phyloP scores from a whole-genome alignment of 345 rosid species.

The Populus deltoides region DNA sequence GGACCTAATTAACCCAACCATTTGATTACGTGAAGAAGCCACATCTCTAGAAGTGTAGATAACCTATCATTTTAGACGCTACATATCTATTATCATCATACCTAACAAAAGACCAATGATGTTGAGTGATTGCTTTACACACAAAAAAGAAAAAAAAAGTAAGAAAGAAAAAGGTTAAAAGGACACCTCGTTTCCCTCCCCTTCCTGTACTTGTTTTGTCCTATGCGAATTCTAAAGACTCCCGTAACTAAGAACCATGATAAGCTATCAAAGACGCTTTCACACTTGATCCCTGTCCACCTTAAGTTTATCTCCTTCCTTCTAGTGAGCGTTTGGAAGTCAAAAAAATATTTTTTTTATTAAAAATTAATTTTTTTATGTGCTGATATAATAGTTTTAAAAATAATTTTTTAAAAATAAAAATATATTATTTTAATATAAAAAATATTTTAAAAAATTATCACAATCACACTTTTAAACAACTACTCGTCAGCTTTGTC shows the following conservation, averaged over 20 bases:
- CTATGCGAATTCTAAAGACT: neutral
- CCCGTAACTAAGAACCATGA: neutral
- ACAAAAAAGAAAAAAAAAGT: neutral
- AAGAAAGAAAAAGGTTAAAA: neutral
- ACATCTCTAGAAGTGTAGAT: neutral
- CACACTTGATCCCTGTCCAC: neutral
- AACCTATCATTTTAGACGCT: constrained; percentile 3
- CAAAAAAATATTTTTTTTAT: too few species aligned
- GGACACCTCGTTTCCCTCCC: neutral
- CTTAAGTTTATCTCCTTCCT: neutral
- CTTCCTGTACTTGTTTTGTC: neutral
- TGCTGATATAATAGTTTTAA: too few species aligned
- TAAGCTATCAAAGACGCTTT: neutral
- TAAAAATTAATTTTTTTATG: too few species aligned
- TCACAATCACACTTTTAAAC: too few species aligned
- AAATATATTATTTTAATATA: too few species aligned
- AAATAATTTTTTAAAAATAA: too few species aligned
- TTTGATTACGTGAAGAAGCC: too few species aligned
- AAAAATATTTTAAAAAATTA: too few species aligned
- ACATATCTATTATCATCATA: neutral
- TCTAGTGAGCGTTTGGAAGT: neutral
- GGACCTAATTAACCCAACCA: too few species aligned
- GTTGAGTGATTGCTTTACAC: neutral
- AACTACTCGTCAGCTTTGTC: neutral
- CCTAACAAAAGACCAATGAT: neutral